These are phyloP conservation scores for Cryptococcus sp. DNA, from an alignment of 1,284 basidiomycete species.

Conservation along the genomic window DNA sequence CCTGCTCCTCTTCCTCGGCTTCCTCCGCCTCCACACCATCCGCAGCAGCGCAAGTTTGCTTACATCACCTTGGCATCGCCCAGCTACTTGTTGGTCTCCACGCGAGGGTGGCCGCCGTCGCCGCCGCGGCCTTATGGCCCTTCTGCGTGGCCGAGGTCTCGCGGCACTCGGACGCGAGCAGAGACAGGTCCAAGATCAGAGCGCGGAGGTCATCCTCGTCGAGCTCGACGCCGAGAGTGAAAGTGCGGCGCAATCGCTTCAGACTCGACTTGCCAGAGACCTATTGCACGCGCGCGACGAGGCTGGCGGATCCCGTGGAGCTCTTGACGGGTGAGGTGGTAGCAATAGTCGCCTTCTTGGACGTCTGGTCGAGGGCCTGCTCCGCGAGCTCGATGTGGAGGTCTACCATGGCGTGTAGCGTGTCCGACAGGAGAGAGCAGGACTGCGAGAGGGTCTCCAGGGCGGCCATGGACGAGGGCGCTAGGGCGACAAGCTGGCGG, in stretches of 20 bases:
- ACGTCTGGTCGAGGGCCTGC: conserved; percentile 47
- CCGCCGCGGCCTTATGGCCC: conserved; percentile 34
- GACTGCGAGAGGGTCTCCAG: conserved; percentile 30
- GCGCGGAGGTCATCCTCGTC: conserved; percentile 45
- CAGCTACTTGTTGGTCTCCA: conserved; percentile 40
- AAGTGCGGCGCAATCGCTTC: conserved; percentile 40
- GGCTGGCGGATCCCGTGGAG: conserved; percentile 30
- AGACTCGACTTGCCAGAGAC: conserved; percentile 37
- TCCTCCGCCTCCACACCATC: conserved; percentile 40
- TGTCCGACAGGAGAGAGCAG: conserved; percentile 27
- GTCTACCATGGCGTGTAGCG: conserved; percentile 34
- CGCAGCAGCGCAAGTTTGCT: conserved; percentile 39
- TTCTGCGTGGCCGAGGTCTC: conserved; percentile 40
- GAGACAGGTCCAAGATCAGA: conserved; percentile 39
- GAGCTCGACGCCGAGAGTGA: conserved; percentile 35
- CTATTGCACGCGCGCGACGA: conserved; percentile 45
- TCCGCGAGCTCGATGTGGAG: conserved; percentile 42
- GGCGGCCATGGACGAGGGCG: conserved; percentile 29
- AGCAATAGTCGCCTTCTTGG: conserved; percentile 45
- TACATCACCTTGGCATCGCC: conserved; percentile 43
- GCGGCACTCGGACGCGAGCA: conserved; percentile 39
- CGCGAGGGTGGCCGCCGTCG: conserved; percentile 34
- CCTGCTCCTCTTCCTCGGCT: conserved; percentile 17
- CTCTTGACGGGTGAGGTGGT: conserved; percentile 28
- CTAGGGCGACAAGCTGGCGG: conserved; percentile 21